Evolutionary conservation across 108 stramenopile genomes (phyloP), one percentile per base, ranked within the genome.

Genomic region (Skeletonema marinoi): DNA sequence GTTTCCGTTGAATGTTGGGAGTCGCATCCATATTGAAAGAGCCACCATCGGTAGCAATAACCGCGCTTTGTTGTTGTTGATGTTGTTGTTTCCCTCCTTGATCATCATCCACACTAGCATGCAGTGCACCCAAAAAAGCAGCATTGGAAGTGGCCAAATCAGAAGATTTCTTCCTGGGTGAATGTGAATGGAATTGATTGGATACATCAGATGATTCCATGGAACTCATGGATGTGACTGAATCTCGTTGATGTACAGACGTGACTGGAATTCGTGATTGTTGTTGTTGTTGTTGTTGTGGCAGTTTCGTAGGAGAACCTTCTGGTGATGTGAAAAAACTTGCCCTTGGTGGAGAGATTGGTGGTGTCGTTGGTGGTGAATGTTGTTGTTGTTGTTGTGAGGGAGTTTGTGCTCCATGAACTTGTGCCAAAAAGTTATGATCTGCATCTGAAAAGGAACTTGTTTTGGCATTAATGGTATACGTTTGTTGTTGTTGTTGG

Each of bases 71-170:
- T 0, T 41, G 39, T 1, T 41, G 39, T 10, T 60, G 30, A 6
- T 21, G 13, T 64, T 35, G 63, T 39, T 36, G 31, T 5, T 39
- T 64, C 17, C 58, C 59, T 2, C 36, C 32, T 46, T 46, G 16
- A 46, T n/a, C 25, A 25, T 25, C 54, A 9, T 68, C 81, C 30
- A 71, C 60, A 9, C 70, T 72, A 16, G 76, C 82, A 65, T 77
- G 82, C 0, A 83, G 68, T 17, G 82, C 82, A 41, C 82, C 82
- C 48, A 83, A 50, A 48, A 83, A 83, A 21, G 82, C 82, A 29
- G 82, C 82, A 67, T 83, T 83, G 68, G 82, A 75, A 65, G 77
- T 31, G 19, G 64, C 82, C 54, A 83, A 74, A 35, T 73, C 60
- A 38, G 75, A 74, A 42, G 32, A 33, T 6, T 30, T 71, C 3